Base-by-base conservation (phyloP, 2,329 filamentous ascomycete species). In the Teratosphaeria pseudoeucalypti region DNA sequence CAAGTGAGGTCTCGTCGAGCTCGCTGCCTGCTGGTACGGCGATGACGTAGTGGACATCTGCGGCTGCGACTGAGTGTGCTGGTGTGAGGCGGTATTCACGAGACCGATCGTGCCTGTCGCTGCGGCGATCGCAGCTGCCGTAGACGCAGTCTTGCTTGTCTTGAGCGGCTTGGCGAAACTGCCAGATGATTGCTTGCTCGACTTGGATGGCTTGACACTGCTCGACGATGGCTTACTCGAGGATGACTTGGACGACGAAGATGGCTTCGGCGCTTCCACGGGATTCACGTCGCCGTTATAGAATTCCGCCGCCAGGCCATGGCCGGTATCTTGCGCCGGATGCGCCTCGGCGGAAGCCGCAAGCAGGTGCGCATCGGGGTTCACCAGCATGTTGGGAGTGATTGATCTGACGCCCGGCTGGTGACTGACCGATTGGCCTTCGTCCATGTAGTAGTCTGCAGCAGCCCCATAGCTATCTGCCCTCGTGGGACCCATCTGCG, bases 371-470 rank as follows among this genome's bases (percentile, higher is more conserved):
- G 43, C 52, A 29, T 81, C 78, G 62, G 84, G 79, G 52, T 78
- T 76, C 34, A 77, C 79, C 16, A 81, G 76, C 59, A 84, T 79
- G 43, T 84, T 75, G 0, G 78, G 76, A 27, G 75, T 74, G 16
- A 77, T 71, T 6, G 81, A 78, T 52, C 84, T 76, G 11, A 84
- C 75, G n/a, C 84, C 84, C 6, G 84, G 84, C 68, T 86, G 84
- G 12, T 75, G 69, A 10, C 74, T 68, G 2, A 86, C 83, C 19
- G 82, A 85, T 67, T 85, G 75, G 11, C 83, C 84, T 65, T 83
- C 78, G 67, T 86, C 84, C 52, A 80, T 78, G 68, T 86, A 86
- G 69, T 84, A 86, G 37, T 85, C 82, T n/a, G 69, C 68, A 16
- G 84, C 79, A 6, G 82, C 82, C 39, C 83, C 84, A 57, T 78